Evolutionary conservation across 2,329 filamentous ascomycete species (phyloP), one percentile per base, ranked within the genome.

Genomic region (Colletotrichum graminicola): DNA sequence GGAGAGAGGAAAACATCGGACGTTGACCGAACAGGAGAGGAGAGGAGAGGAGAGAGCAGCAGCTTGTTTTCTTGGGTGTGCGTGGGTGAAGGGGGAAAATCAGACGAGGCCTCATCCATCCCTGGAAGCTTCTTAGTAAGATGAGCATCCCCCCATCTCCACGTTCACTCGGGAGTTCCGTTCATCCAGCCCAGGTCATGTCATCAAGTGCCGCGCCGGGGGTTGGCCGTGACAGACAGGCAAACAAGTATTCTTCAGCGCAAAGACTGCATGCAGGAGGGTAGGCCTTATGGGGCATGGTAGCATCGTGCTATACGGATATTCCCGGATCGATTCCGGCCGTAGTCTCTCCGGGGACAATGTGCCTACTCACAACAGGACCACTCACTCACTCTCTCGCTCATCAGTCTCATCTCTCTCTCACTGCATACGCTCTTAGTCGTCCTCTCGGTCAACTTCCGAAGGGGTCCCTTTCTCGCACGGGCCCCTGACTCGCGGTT

Each of bases 361-460:
- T 12, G 16, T 34, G 52, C 2, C 29, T 21, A 7, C 52, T 55
- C 52, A n/a, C 8, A 36, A 21, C 52, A 36, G 29, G 29, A 34
- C 14, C 60, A 18, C 34, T 56, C 51, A 32, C 21, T 34, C 34
- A 10, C 32, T n/a, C n/a, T 55, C 47, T 66, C 61, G 26, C 55
- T 47, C 57, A 32, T 34, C 43, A 18, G 26, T 62, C 57, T 62
- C 57, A 34, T 62, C 26, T 23, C 60, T 26, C 36, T 23, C 60
- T 26, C 62, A 47, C 56, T 29, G 43, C 21, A 7, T 45, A 7
- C 18, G 29, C 39, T 18, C 57, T 18, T 18, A 4, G 10, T 39
- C 62, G 16, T 18, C 29, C 49, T 16, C 67, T 73, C 71, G 71
- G 71, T 71, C 71, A 73, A 73, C 71, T 73, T 73, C 71, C 71